A percentile compares a stretch with the other conserved stretches of the same genome.
Evolutionary conservation across 129 eudicot species (phyloP).

Genomic region (Flaveria bidentis): DNA sequence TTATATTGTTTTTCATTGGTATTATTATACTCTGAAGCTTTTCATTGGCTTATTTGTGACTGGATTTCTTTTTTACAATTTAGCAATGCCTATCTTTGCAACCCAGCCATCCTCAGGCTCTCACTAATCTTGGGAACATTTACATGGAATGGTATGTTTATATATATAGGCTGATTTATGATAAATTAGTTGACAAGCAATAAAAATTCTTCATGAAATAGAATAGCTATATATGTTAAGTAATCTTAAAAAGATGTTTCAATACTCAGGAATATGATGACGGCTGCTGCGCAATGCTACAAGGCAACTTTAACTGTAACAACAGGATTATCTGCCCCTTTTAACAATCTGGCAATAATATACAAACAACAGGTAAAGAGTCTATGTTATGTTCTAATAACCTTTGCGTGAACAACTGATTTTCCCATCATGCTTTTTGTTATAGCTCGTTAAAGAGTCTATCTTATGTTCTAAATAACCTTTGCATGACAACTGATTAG

Average conservation of each 20-base stretch:
- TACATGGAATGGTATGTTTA: conserved; percentile 89
- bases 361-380: conserved; percentile 86
- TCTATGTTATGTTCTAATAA: not conserved
- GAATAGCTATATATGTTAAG: not conserved
- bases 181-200: not conserved
- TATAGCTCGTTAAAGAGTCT: not conserved
- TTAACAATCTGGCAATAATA: conserved; percentile 86
- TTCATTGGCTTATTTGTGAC: not conserved
- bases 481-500: not conserved
- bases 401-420: no score
- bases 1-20: not conserved
- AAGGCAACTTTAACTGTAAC: conserved; percentile 86
- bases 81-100: conserved; percentile 95
- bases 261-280: conserved; percentile 83
- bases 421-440: conserved; percentile 11
- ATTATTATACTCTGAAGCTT: not conserved
- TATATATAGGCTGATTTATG: conserved; percentile 3
- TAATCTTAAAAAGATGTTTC: conserved; percentile 31
- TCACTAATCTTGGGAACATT: conserved; percentile 94
- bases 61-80: conserved; percentile 19
- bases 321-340: conserved; percentile 95
- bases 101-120: conserved; percentile 96
- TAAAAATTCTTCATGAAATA: not conserved
- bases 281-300: conserved; percentile 86
- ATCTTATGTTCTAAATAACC: not conserved